These are phyloP conservation scores for Boletus sp. DNA, from an alignment of 1,284 basidiomycete genomes.

Conservation along the genomic window DNA sequence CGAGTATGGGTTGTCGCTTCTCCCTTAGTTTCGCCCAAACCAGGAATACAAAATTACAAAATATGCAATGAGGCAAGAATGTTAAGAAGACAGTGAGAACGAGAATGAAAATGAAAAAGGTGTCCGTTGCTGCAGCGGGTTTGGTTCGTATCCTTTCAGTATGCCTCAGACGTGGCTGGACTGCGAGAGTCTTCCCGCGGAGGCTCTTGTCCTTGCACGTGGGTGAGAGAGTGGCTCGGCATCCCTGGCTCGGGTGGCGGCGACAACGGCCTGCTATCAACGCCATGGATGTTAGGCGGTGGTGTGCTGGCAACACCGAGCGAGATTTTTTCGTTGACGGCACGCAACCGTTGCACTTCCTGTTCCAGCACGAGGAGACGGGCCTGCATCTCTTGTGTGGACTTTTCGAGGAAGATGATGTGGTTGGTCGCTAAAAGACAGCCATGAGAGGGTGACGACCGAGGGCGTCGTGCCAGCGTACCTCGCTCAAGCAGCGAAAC, in stretches of 20 bases:
- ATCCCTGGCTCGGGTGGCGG: conserved; percentile 60
- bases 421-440: conserved; percentile 65
- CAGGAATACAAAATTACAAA: conserved; percentile 42
- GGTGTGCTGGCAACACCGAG: conserved; percentile 59
- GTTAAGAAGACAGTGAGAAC: conserved; percentile 36
- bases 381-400: conserved; percentile 67
- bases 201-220: conserved; percentile 57
- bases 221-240: conserved; percentile 51
- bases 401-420: conserved; percentile 68
- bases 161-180: conserved; percentile 62
- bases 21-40: conserved; percentile 39
- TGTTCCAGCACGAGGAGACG: conserved; percentile 64
- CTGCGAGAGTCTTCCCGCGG: conserved; percentile 62
- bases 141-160: conserved; percentile 27
- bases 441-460: conserved; percentile 17
- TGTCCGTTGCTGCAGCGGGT: conserved; percentile 28
- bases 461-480: conserved; percentile 38
- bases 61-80: conserved; percentile 37
- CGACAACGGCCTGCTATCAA: conserved; percentile 61
- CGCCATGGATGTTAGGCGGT: conserved; percentile 49
- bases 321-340: conserved; percentile 79
- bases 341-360: conserved; percentile 68
- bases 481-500: conserved; percentile 86
- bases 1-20: conserved; percentile 26
- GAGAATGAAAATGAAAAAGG: conserved; percentile 23